Conservation (phyloP, 108 stramenopile species). For the Cyclotella baltica region DNA sequence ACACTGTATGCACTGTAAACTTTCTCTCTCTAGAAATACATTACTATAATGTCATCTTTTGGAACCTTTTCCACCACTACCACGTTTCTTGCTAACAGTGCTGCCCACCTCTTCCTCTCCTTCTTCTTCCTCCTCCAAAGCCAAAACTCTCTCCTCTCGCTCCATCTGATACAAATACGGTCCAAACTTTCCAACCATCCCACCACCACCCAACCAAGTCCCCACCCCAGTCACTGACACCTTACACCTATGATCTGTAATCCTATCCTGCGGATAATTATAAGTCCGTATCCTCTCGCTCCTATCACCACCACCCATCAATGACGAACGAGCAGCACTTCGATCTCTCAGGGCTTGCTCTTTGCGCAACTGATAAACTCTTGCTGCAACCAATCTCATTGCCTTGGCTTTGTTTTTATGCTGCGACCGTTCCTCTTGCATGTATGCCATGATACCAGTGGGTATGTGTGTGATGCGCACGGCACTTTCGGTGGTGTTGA, state of each 20-base stretch:
- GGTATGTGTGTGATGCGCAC: constrained; percentile 98
- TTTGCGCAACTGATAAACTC: constrained; percentile 74
- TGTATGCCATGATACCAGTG: constrained; percentile 94
- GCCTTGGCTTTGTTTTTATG: constrained; percentile 97
- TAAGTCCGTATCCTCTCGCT: constrained; percentile 98
- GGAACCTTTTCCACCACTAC: too few relatives aligned
- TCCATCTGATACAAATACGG: constrained; percentile 70
- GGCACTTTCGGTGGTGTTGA: constrained; percentile 98
- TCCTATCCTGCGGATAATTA: constrained; percentile 96
- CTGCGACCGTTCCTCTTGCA: constrained; percentile 98
- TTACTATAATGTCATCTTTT: too few relatives aligned
- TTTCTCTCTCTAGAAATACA: too few relatives aligned
- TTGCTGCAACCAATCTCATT: constrained; percentile 85
- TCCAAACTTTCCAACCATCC: constrained; percentile 72
- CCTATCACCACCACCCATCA: constrained; percentile 92
- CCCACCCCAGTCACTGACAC: constrained; percentile 73
- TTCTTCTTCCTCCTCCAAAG: constrained; percentile 64
- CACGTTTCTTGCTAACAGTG: neutral
- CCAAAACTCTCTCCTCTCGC: constrained; percentile 67
- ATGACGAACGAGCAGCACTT: constrained; percentile 69
- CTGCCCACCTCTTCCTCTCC: constrained; percentile 17
- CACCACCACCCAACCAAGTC: constrained; percentile 59
- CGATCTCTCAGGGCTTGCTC: constrained; percentile 60
- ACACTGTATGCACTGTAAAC: too few relatives aligned
- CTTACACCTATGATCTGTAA: constrained; percentile 96